phyloP scores from a whole-genome alignment of 257 asterid species.

The Solanum lignicaule region DNA sequence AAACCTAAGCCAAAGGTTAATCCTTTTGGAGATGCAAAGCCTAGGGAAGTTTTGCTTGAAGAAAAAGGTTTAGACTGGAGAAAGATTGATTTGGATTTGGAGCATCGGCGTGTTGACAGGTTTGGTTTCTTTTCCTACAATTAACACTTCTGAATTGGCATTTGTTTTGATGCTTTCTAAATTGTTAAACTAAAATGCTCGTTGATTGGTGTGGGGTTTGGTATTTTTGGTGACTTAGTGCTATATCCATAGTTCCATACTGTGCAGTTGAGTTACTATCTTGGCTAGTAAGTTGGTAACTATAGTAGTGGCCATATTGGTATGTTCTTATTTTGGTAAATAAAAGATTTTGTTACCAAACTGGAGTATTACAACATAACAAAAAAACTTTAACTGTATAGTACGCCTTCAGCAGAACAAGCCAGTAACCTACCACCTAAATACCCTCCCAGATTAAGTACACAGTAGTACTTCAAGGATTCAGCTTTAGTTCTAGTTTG shows the following conservation, averaged over 20 bases:
- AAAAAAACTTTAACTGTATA: background rate
- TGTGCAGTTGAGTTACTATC: background rate
- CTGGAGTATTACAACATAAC: background rate
- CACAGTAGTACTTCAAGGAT: background rate
- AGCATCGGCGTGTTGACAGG: conserved; percentile 75
- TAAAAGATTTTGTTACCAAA: background rate
- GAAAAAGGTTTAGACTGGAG: conserved; percentile 95
- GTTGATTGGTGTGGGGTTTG: background rate
- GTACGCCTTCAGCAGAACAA: background rate
- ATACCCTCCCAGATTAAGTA: background rate
- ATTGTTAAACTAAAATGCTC: background rate
- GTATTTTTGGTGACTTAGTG: background rate
- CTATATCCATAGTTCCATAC: background rate
- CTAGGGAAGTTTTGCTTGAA: conserved; percentile 91
- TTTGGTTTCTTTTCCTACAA: conserved; percentile 6
- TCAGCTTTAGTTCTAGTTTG: background rate
- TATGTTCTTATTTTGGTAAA: background rate
- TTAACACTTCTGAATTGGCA: background rate
- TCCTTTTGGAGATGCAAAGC: conserved; percentile 95
- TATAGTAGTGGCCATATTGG: background rate
- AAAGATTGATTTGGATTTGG: conserved; percentile 85
- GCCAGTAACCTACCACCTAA: background rate
- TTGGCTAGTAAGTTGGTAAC: background rate
- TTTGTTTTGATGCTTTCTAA: background rate
- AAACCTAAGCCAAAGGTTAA: conserved; percentile 76